Percentiles rank a stretch among this genome's conserved stretches.
Evolutionary conservation across 495 filamentous ascomycete genomes (phyloP).

Genomic region (Amphirosellinia nigrospora): DNA sequence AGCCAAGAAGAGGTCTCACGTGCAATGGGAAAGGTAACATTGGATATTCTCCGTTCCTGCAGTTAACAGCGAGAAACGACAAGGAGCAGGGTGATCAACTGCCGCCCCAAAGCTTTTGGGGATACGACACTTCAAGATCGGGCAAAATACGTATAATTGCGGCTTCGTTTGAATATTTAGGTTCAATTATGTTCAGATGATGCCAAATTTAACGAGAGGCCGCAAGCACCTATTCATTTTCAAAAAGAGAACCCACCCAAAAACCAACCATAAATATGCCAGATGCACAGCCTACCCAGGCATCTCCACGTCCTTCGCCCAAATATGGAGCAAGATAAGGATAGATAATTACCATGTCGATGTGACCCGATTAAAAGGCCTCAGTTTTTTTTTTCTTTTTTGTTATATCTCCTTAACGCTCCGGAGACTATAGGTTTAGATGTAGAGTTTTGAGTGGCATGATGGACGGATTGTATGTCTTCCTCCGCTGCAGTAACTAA

Average conservation of each 20-base stretch:
- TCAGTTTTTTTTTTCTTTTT: background rate
- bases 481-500: background rate
- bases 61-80: background rate
- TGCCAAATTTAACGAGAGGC: background rate
- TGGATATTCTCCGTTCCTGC: conserved; percentile 4
- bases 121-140: background rate
- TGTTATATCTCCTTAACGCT: background rate
- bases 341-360: background rate
- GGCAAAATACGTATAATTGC: background rate
- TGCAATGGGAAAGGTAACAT: conserved; percentile 3
- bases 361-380: background rate
- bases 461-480: background rate
- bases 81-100: background rate
- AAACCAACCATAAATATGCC: background rate
- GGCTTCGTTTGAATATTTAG: background rate
- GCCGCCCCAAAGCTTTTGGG: background rate
- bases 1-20: conserved; percentile 8
- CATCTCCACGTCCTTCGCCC: background rate
- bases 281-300: background rate
- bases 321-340: background rate
- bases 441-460: conserved; percentile 2
- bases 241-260: too few relatives aligned
- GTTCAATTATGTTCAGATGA: background rate
- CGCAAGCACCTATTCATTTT: background rate
- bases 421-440: background rate